Evolutionary conservation across 2,329 filamentous ascomycete genomes (phyloP).

Genomic region (Cladophialophora psammophila): DNA sequence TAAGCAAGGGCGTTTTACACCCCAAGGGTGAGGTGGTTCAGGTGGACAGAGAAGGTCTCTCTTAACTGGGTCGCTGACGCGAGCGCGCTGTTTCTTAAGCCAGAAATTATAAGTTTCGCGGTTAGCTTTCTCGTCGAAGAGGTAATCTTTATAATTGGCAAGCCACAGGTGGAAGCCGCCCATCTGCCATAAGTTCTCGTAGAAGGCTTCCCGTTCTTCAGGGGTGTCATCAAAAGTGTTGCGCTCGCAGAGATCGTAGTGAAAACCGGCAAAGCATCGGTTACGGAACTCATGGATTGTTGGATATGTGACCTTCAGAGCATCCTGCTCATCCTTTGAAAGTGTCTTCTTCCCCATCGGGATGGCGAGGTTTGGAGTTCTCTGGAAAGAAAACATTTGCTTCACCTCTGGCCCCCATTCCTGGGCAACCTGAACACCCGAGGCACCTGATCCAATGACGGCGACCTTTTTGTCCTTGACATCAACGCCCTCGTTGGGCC

Average conservation of each 20-base stretch:
- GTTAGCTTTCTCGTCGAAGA: slow-evolving; percentile 58
- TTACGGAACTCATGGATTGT: too few relatives aligned
- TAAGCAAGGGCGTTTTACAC: slow-evolving; percentile 58
- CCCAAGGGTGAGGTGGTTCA: slow-evolving; percentile 62
- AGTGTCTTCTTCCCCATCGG: slow-evolving; percentile 57
- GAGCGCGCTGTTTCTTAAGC: slow-evolving; percentile 58
- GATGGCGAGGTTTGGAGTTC: slow-evolving; percentile 69
- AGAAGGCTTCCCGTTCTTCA: slow-evolving; percentile 52
- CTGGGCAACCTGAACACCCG: slow-evolving; percentile 65
- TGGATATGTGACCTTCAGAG: too few relatives aligned
- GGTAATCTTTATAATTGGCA: slow-evolving; percentile 59
- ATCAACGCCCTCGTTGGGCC: slow-evolving; percentile 60
- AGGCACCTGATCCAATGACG: slow-evolving; percentile 69
- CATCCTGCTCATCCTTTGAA: too few relatives aligned
- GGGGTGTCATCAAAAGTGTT: slow-evolving; percentile 55
- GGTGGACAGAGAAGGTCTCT: slow-evolving; percentile 63
- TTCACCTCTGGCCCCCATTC: slow-evolving; percentile 63
- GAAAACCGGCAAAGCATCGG: too few relatives aligned
- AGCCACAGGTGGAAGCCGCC: slow-evolving; percentile 68
- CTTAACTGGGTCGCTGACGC: slow-evolving; percentile 59
- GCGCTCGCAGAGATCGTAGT: slow-evolving; percentile 53
- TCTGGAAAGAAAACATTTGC: slow-evolving; percentile 62
- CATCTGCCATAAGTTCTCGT: slow-evolving; percentile 57
- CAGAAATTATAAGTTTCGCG: slow-evolving; percentile 64
- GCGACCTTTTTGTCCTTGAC: slow-evolving; percentile 65